Percentiles rank a stretch among this genome's conserved stretches.
Conservation (phyloP, 345 rosid genomes). For the Alliaria petiolata region DNA sequence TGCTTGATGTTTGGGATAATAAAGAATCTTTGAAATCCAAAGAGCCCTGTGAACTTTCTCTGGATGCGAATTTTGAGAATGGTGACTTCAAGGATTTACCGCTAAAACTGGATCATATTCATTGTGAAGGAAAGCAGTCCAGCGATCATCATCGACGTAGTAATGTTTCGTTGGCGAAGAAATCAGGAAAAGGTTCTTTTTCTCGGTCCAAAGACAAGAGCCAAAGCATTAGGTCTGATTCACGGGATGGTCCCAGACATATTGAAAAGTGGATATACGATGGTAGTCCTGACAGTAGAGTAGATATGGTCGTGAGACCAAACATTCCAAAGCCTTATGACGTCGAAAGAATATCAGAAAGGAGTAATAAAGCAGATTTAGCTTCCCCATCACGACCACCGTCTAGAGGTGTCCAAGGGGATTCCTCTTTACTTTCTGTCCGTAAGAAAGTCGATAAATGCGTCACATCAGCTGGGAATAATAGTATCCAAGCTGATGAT, state of each 20-base stretch:
- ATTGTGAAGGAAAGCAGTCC: slow-evolving; percentile 43
- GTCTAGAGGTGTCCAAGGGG: slow-evolving; percentile 31
- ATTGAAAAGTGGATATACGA: slow-evolving; percentile 43
- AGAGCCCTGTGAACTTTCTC: slow-evolving; percentile 39
- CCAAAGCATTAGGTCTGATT: slow-evolving; percentile 45
- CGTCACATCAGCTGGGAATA: slow-evolving; percentile 24
- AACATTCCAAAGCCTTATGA: slow-evolving; percentile 36
- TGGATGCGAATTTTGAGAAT: slow-evolving; percentile 39
- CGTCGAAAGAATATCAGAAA: slow-evolving; percentile 32
- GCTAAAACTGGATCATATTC: slow-evolving; percentile 38
- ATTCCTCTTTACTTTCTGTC: slow-evolving; percentile 22
- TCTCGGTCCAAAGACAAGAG: slow-evolving; percentile 57
- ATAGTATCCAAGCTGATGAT: slow-evolving; percentile 26
- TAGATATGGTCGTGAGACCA: slow-evolving; percentile 42
- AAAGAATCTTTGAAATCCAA: slow-evolving; percentile 47
- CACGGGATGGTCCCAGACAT: slow-evolving; percentile 44
- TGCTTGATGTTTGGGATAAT: slow-evolving; percentile 45
- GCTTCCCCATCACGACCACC: slow-evolving; percentile 34
- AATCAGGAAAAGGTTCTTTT: slow-evolving; percentile 62
- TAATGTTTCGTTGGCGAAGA: slow-evolving; percentile 44
- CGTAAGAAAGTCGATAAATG: slow-evolving; percentile 26
- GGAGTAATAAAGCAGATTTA: slow-evolving; percentile 28
- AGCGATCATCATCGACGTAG: slow-evolving; percentile 40
- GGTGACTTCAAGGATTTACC: slow-evolving; percentile 40
- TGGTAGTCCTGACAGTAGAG: slow-evolving; percentile 43